Conservation (phyloP, 768 basidiomycete species). For the Rhodotorula diobovata region DNA sequence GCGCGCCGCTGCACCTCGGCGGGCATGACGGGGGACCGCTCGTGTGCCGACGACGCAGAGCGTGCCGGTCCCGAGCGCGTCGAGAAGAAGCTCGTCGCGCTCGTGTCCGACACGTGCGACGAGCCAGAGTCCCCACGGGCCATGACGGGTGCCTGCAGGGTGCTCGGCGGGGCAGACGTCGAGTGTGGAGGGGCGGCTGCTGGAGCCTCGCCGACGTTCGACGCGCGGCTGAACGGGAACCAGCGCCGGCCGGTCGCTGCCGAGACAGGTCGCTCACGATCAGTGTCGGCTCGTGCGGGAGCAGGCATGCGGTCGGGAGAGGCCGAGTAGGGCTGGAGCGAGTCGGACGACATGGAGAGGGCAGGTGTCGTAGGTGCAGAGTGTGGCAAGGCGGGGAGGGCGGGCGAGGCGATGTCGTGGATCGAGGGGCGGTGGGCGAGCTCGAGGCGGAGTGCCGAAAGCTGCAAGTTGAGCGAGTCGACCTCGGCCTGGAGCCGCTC, state of each 20-base stretch:
- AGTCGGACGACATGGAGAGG: background rate
- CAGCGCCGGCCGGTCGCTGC: conserved; percentile 5
- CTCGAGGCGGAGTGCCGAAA: conserved; percentile 5
- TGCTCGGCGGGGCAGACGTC: background rate
- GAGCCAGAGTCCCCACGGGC: conserved; percentile 7
- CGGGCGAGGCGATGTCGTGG: conserved; percentile 8
- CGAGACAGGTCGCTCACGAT: conserved; percentile 1
- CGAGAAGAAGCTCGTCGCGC: conserved; percentile 10
- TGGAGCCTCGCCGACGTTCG: background rate
- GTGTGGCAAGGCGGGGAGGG: conserved; percentile 11
- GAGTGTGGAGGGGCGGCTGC: background rate
- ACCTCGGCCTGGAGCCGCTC: conserved; percentile 5
- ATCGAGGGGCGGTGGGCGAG: background rate
- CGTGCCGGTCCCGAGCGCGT: background rate
- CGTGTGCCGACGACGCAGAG: background rate
- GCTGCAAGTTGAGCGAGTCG: conserved; percentile 12
- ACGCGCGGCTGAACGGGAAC: conserved; percentile 25
- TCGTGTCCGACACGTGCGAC: background rate
- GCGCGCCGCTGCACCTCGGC: background rate
- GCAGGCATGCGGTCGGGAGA: background rate
- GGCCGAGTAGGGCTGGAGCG: background rate
- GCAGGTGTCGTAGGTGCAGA: background rate
- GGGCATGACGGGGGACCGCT: background rate
- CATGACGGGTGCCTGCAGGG: conserved; percentile 1
- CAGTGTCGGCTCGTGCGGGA: background rate